phyloP scores from a whole-genome alignment of 2,329 filamentous ascomycete species.

The Trichoderma lentiforme region DNA sequence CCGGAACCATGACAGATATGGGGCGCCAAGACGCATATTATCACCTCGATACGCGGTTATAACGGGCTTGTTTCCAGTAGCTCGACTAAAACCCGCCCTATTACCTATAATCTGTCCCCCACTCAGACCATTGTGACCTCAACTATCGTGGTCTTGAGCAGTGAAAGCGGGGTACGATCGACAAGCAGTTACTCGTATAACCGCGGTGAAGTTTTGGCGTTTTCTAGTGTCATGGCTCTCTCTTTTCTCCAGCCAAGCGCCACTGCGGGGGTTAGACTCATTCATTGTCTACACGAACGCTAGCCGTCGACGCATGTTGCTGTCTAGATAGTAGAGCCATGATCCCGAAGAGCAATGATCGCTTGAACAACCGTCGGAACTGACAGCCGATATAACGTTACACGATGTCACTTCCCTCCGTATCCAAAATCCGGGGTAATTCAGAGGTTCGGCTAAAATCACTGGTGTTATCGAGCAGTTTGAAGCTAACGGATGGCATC shows the following conservation, averaged over 20 bases:
- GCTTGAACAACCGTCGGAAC: slow-evolving; percentile 1
- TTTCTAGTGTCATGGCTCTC: not conserved
- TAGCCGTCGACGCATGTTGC: not conserved
- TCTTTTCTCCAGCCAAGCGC: not conserved
- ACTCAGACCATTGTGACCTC: not conserved
- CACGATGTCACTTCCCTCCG: not conserved
- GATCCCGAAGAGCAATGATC: not conserved
- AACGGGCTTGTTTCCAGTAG: not conserved
- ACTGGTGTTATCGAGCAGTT: not conserved
- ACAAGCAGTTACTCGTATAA: not conserved
- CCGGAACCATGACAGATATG: not conserved
- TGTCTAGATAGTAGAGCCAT: not conserved
- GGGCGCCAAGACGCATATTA: not conserved
- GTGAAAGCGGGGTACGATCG: slow-evolving; percentile 12
- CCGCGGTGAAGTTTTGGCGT: not conserved
- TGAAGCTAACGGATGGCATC: not conserved
- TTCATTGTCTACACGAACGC: not conserved
- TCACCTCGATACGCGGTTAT: not conserved
- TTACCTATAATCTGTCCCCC: slow-evolving; percentile 3
- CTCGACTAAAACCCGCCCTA: not conserved
- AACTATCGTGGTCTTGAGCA: not conserved
- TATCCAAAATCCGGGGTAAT: not conserved
- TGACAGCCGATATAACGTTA: slow-evolving; percentile 4
- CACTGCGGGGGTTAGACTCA: slow-evolving; percentile 7
- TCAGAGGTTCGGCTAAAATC: slow-evolving; percentile 2